Conservation (phyloP, 768 basidiomycete genomes). For the Termitomyces bulborhizus region DNA sequence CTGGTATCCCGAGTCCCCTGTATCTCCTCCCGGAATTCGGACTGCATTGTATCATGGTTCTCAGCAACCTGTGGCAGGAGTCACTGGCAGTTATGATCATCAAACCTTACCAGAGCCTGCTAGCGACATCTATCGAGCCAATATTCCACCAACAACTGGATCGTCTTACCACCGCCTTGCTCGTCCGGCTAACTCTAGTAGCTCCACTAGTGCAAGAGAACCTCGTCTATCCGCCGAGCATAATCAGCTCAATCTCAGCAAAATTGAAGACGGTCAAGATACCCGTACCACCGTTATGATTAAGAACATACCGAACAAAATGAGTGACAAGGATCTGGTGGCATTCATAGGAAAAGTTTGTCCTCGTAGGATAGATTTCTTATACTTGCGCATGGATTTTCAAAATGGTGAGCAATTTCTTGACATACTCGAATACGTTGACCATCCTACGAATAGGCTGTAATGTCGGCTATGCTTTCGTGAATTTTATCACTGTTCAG, state of each 20-base stretch:
- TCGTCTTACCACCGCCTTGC: not conserved
- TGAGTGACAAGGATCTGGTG: constrained; percentile 70
- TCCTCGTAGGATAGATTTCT: constrained; percentile 74
- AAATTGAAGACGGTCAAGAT: constrained; percentile 73
- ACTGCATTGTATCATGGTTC: constrained; percentile 9
- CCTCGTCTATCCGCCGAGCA: constrained; percentile 21
- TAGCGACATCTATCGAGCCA: not conserved
- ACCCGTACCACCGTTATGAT: constrained; percentile 85
- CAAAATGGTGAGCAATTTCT: constrained; percentile 51
- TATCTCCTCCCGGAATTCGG: constrained; percentile 1
- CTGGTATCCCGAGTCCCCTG: constrained; percentile 12
- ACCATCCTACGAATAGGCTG: constrained; percentile 39
- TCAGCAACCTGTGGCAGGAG: constrained; percentile 4
- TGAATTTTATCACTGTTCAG: constrained; percentile 79
- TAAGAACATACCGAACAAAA: constrained; percentile 92
- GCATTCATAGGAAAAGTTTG: constrained; percentile 66
- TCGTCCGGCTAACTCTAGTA: not conserved
- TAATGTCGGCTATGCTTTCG: constrained; percentile 81
- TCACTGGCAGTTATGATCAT: not conserved
- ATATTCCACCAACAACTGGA: not conserved
- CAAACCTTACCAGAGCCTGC: constrained; percentile 4
- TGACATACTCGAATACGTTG: not conserved
- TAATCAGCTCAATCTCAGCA: constrained; percentile 53
- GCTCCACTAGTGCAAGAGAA: constrained; percentile 1
- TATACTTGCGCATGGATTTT: constrained; percentile 87